Base-by-base conservation (phyloP, 2,329 filamentous ascomycete genomes). In the Rosellinia necatrix region DNA sequence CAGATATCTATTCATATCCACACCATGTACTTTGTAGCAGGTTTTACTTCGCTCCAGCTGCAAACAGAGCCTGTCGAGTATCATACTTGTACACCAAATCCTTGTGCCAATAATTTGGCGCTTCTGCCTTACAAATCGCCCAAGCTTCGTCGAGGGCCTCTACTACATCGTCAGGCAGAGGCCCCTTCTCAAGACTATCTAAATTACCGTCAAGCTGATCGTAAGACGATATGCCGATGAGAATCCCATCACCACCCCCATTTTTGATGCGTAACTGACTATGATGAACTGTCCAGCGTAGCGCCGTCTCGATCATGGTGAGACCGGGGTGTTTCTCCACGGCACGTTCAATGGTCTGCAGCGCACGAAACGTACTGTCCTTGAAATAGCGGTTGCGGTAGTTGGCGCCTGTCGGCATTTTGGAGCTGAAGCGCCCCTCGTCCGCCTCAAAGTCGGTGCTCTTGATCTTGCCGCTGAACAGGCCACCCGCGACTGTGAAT, bases 391-490 rank as follows among this genome's bases (percentile, higher is more conserved):
- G 81, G 13, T 78, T 71, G 41, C 88, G 84, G 72, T 91, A 91
- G 62, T 77, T 76, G 22, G 63, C 58, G 5, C 87, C 88, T 34
- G 71, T 72, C 19, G 49, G 50, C 32, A 73, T 70, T 10, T 71
- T 72, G 64, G 88, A 78, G 61, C 85, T 88, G 76, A 88, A 96
- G 30, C 90, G 83, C 10, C 91, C 90, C 54, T 87, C 83, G 0
- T 75, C 72, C 0, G 89, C 89, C 19, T 78, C 72, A 35, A 78
- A 71, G 63, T 91, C 87, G 44, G 75, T 75, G 49, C 83, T 82
- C 75, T 88, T 90, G 77, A 90, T 86, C 75, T 92, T 92, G 61
- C 90, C 91, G 8, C 85, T 88, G 72, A 96, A 89, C 10, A 96
- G 75, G 1, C 91, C 91, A 17, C 90, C 91, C 1, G 90, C 90